Evolutionary conservation across 2,329 filamentous ascomycete species (phyloP).

Genomic region (Fusarium subtropicale): DNA sequence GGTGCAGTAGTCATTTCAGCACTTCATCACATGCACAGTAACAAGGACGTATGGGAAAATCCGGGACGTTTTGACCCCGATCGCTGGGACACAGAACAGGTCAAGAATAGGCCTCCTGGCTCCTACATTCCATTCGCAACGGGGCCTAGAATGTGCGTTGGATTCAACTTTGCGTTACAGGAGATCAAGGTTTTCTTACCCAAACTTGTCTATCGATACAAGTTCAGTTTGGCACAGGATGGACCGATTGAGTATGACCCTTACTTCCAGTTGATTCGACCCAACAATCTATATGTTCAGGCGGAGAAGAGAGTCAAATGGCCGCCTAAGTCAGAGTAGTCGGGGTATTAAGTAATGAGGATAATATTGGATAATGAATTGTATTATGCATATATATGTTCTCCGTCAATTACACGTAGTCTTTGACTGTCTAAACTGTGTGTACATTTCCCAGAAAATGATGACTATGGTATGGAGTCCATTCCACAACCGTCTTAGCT

Average conservation of each 20-base stretch:
- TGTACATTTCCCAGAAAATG: neutral
- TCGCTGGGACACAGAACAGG: conserved; percentile 66
- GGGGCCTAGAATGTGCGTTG: conserved; percentile 69
- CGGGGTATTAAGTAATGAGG: accelerated
- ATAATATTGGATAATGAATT: neutral
- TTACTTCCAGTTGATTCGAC: conserved; percentile 68
- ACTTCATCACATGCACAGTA: conserved; percentile 63
- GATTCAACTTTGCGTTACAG: conserved; percentile 72
- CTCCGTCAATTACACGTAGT: neutral
- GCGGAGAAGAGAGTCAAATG: conserved; percentile 53
- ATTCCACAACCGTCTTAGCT: neutral
- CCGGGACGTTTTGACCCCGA: conserved; percentile 69
- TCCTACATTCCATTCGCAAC: conserved; percentile 69
- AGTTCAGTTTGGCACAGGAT: conserved; percentile 62
- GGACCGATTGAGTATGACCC: conserved; percentile 68
- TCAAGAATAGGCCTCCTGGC: conserved; percentile 62
- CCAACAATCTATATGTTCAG: conserved; percentile 64
- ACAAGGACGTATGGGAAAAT: conserved; percentile 67
- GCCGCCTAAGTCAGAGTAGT: conserved; percentile 10
- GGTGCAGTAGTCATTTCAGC: conserved; percentile 65
- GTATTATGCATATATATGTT: neutral
- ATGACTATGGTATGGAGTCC: neutral
- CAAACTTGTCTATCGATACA: conserved; percentile 69
- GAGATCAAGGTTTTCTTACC: conserved; percentile 70
- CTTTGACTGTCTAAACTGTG: neutral